These are phyloP conservation scores for Termitomyces sp. DNA, from an alignment of 768 basidiomycete species.

Conservation along the genomic window DNA sequence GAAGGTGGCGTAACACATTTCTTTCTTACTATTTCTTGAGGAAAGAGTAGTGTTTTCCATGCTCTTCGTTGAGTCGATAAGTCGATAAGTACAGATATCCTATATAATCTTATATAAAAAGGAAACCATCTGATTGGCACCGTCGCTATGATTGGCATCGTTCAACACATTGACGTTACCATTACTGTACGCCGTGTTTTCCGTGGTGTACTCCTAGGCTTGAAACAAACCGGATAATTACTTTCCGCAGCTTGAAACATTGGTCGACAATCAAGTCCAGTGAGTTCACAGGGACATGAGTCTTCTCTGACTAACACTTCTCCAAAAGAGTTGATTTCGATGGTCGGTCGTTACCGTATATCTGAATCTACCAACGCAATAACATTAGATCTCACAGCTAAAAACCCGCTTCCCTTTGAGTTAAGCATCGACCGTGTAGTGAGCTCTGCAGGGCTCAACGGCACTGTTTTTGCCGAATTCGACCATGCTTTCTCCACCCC, in stretches of 20 bases:
- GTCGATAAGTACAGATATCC: too few species aligned
- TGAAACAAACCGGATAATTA: background rate
- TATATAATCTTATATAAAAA: too few species aligned
- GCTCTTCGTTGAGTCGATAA: too few species aligned
- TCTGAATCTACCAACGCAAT: background rate
- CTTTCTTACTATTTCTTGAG: too few species aligned
- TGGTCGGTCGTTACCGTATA: conserved; percentile 17
- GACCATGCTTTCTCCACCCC: conserved; percentile 50
- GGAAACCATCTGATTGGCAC: too few species aligned
- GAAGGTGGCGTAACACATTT: too few species aligned
- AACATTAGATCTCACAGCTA: conserved; percentile 19
- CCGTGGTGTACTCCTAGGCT: background rate
- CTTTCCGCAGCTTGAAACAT: conserved; percentile 28
- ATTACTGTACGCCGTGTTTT: conserved; percentile 27
- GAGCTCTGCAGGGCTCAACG: conserved; percentile 44
- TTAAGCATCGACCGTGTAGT: conserved; percentile 39
- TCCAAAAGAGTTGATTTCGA: conserved; percentile 30
- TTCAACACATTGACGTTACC: conserved; percentile 31
- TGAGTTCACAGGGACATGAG: conserved; percentile 14
- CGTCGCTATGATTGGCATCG: conserved; percentile 25
- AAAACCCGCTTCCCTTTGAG: conserved; percentile 41
- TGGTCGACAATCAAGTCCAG: conserved; percentile 31
- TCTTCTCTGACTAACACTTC: background rate
- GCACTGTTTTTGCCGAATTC: conserved; percentile 53
- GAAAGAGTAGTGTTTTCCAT: too few species aligned